These are phyloP conservation scores for Phytophthora macrochlamydospora DNA, from an alignment of 352 stramenopile genomes.

Conservation along the genomic window DNA sequence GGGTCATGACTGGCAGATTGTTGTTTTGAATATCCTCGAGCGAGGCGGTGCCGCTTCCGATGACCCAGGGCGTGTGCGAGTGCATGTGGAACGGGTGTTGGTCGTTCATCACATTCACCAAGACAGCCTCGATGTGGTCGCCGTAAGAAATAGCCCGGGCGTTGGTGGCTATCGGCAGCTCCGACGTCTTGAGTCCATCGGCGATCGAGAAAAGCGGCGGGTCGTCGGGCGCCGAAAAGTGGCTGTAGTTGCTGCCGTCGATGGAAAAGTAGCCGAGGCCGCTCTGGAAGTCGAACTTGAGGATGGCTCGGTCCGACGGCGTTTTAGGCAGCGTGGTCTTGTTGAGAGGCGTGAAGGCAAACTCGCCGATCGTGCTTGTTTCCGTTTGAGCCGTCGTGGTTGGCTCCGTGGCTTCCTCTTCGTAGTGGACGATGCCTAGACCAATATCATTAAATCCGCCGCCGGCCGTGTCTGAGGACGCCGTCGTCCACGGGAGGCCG, in stretches of 20 bases:
- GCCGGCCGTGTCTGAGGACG: not conserved
- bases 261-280: conserved; percentile 25
- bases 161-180: conserved; percentile 26
- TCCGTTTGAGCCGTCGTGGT: conserved; percentile 15
- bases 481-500: conserved; percentile 25
- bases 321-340: conserved; percentile 9
- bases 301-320: conserved; percentile 22
- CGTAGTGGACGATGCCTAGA: conserved; percentile 26
- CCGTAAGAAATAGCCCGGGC: conserved; percentile 3
- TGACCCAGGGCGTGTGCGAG: not conserved
- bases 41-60: not conserved
- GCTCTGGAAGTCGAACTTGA: conserved; percentile 26
- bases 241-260: conserved; percentile 19
- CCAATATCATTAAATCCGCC: conserved; percentile 31
- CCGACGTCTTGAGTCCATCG: conserved; percentile 11
- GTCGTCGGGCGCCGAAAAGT: conserved; percentile 20
- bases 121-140: conserved; percentile 30
- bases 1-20: not conserved
- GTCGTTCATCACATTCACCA: conserved; percentile 29
- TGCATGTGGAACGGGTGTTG: conserved; percentile 28
- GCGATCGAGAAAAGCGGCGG: conserved; percentile 29
- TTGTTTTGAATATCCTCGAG: not conserved
- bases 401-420: conserved; percentile 7
- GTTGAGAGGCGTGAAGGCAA: conserved; percentile 29
- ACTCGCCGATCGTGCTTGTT: conserved; percentile 22